Conservation (phyloP, 2,329 filamentous ascomycete species). For the Elsinoe perseae region DNA sequence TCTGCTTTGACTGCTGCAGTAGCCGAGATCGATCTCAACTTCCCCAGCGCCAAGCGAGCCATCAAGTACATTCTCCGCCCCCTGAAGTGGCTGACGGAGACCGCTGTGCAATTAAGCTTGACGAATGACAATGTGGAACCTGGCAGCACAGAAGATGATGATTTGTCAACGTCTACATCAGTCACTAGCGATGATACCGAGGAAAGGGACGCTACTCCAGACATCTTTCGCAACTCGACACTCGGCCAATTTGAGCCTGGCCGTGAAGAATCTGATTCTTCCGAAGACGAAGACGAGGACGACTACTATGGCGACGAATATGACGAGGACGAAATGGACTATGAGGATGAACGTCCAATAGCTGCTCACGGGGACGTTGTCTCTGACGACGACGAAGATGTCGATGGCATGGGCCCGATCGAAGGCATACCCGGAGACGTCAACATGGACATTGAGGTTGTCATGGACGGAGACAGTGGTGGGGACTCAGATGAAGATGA, state of each 20-base stretch:
- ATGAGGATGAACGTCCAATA: slow-evolving; percentile 75
- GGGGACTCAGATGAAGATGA: slow-evolving; percentile 55
- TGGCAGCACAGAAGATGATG: slow-evolving; percentile 67
- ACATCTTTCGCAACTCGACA: slow-evolving; percentile 92
- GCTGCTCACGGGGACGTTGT: slow-evolving; percentile 78
- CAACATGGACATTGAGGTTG: slow-evolving; percentile 73
- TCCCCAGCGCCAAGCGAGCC: slow-evolving; percentile 83
- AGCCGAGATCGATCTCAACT: slow-evolving; percentile 91
- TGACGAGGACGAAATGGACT: slow-evolving; percentile 76
- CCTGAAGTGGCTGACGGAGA: slow-evolving; percentile 76
- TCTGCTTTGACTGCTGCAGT: slow-evolving; percentile 82
- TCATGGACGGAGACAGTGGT: slow-evolving; percentile 67
- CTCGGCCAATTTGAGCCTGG: slow-evolving; percentile 87
- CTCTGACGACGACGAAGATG: slow-evolving; percentile 78
- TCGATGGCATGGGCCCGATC: slow-evolving; percentile 68
- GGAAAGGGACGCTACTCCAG: slow-evolving; percentile 80
- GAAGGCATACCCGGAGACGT: slow-evolving; percentile 56
- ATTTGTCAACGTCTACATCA: slow-evolving; percentile 79
- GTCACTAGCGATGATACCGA: slow-evolving; percentile 61
- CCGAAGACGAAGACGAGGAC: slow-evolving; percentile 59
- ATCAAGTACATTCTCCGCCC: slow-evolving; percentile 95
- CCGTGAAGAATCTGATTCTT: slow-evolving; percentile 72
- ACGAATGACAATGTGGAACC: slow-evolving; percentile 56
- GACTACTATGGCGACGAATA: slow-evolving; percentile 85
- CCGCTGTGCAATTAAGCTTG: slow-evolving; percentile 77